Evolutionary conservation across 208 protist genomes (phyloP), one percentile per base, ranked within the genome.

Genomic region (Trypanosomatidae sp.): DNA sequence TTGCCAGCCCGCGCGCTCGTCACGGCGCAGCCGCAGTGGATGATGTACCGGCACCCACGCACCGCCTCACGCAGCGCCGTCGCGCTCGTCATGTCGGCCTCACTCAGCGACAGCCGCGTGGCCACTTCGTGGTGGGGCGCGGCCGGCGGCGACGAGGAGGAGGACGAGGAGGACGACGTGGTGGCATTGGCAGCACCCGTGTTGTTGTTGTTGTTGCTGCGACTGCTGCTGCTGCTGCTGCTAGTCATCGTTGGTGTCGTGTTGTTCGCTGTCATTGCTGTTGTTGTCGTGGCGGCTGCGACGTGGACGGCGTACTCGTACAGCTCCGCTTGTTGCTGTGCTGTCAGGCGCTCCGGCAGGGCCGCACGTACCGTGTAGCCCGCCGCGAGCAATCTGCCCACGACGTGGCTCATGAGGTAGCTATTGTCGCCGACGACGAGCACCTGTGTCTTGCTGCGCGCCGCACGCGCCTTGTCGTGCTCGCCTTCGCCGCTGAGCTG

Each of bases 311-410:
- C n/a, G n/a, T n/a, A n/a, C 33, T 62, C 66, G 57, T 86, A 88
- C 23, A 89, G 63, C 33, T 80, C 76, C n/a, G 66, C 63, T 44
- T 73, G 59, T 56, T 86, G 70, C 53, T 85, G 71, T 26, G 63
- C 61, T 6, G 61, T 66, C 22, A 66, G 43, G 2, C 65, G 51
- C 26, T 84, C 68, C 0, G 65, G 41, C 30, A 87, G 62, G 6
- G 76, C 79, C 45, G 85, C 58, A 40, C 86, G 81, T 18, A 94
- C 86, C 6, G 62, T 88, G 73, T 91, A 91, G 24, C 82, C 86
- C 2, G 71, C 78, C n/a, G 86, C 69, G 0, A 94, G 81, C 23
- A 89, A 65, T 61, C 74, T 82, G 4, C 53, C 53, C n/a, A 94
- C 65, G 23, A 90, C 68, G 62, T 94, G 80, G 48, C 72, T 81